Evolutionary conservation across 2,329 filamentous ascomycete genomes (phyloP), one percentile per base, ranked within the genome.

Genomic region (Sphaerostilbella broomeana): DNA sequence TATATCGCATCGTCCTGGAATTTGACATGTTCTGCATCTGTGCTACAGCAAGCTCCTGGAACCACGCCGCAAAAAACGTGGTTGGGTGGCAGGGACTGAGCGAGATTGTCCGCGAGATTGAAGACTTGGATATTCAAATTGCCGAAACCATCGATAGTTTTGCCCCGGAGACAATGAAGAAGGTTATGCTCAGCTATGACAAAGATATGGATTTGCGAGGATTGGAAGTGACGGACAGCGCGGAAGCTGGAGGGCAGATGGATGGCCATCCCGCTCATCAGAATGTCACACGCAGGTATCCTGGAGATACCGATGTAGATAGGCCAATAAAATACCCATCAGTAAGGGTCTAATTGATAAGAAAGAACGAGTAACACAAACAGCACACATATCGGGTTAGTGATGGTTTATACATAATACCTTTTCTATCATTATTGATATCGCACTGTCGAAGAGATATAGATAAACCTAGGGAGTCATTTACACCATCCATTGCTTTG

Each of bases 1-100:
- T 63, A 5, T 61, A 59, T 45, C 53, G 57, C 15, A 50, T 47
- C 11, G 50, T 62, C 4, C 52, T 64, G 18, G 61, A 64, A 40
- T 58, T 61, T 37, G 60, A 64, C 47, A 64, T 64, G 61, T 63
- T 63, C 37, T 59, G 57, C 47, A 56, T 64, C 8, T 64, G 60
- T 42, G 61, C 61, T 5, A 50, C 60, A 12, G 61, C 60, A 3
- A 60, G 58, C 42, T 52, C 55, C 9, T 63, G 60, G 59, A 62
- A 63, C 33, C 49, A 53, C 18, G 59, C 54, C 1, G 60, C 59
- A 3, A 59, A 57, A 38, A 61, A 63, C 27, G 56, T 62, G 8
- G 59, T 64, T 17, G 50, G 56, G 30, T 63, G 61, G 60, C 45
- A 55, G 19, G 54, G 47, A 21, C 49, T 63, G 40, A 47, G 43